Evolutionary conservation across 768 basidiomycete species (phyloP), one percentile per base, ranked within the genome.

Genomic region (Chalciporus chontae): DNA sequence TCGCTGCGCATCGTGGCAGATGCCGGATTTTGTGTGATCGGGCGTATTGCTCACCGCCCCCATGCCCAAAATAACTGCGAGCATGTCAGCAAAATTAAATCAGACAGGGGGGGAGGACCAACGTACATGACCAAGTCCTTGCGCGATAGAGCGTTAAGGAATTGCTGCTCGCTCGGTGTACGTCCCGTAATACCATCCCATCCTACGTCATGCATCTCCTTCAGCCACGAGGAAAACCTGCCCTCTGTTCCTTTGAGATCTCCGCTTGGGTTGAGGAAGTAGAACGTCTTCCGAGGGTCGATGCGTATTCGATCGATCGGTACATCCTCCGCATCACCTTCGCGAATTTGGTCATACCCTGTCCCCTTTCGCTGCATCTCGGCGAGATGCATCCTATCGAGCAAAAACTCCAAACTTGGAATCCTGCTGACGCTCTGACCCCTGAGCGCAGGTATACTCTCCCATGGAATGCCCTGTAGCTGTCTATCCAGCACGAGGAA

Each of bases 21-120:
- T 85, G 79, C 8, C 90, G 78, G 46, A 99, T 81, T 60, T 85
- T 88, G 65, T 90, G 86, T 2, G 93, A 90, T 3, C 90, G 85
- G 7, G 90, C 77, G 61, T 95, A 99, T 59, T 98, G 95, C 63
- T 97, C 94, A 1, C 83, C 94, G 7, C 94, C 94, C 2, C 93
- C 93, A 60, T 99, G 96, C 13, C 96, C 96, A 62, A 98, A 96
- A 69, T 97, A 99, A 10, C 95, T 98, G 56, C 14, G 26, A 2
- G 23, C 34, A 26, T 4, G 19, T 45, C 18, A 49, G 43, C 46
- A 41, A 47, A 56, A 42, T 59, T 47, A 15, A 24, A 39, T 23
- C 26, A 23, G 18, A 31, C 3, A 9, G 23, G 4, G 2, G 4
- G 2, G 29, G 1, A 24, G 21, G 40, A 7, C 17, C 24, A n/a